Evolutionary conservation across 164 flowering plant species (phyloP).

Genomic region (Sedum album): DNA sequence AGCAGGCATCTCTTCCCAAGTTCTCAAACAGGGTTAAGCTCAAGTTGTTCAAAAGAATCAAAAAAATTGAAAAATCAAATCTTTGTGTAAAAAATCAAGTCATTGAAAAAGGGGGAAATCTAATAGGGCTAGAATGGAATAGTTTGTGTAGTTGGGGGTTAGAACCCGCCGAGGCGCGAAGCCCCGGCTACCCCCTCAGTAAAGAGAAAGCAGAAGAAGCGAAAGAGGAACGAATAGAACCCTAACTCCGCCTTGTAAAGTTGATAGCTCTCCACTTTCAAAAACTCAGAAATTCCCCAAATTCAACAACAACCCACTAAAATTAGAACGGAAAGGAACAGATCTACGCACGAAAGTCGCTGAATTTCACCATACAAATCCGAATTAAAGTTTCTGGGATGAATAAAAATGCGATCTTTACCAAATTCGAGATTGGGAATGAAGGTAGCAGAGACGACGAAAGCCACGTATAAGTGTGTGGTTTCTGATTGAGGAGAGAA

Average conservation of each 20-base stretch:
- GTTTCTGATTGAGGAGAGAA: no score
- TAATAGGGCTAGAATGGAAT: slow-evolving; percentile 13
- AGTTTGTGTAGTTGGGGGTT: slow-evolving; percentile 79
- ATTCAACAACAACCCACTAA: neutral
- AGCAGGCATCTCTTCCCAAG: slow-evolving; percentile 81
- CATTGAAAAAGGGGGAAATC: slow-evolving; percentile 24
- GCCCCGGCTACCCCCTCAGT: slow-evolving; percentile 99
- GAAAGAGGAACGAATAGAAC: slow-evolving; percentile 23
- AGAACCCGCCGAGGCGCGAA: slow-evolving; percentile 96
- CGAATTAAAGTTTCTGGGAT: neutral
- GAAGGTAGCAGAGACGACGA: neutral
- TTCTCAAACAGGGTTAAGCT: neutral
- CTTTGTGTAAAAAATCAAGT: slow-evolving; percentile 10
- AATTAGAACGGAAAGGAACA: neutral
- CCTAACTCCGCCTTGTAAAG: slow-evolving; percentile 28
- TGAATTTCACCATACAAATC: neutral
- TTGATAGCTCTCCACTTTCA: slow-evolving; percentile 14
- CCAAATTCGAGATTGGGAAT: neutral
- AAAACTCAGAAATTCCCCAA: neutral
- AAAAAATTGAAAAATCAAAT: neutral
- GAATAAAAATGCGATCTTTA: slow-evolving; percentile 1
- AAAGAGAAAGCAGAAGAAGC: slow-evolving; percentile 58
- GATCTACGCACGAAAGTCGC: neutral
- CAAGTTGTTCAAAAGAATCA: no score
- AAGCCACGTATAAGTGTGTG: no score